Percentiles rank a stretch among this genome's conserved stretches.
Conservation (phyloP, 2,329 filamentous ascomycete species). For the Cladosporium colombiae region DNA sequence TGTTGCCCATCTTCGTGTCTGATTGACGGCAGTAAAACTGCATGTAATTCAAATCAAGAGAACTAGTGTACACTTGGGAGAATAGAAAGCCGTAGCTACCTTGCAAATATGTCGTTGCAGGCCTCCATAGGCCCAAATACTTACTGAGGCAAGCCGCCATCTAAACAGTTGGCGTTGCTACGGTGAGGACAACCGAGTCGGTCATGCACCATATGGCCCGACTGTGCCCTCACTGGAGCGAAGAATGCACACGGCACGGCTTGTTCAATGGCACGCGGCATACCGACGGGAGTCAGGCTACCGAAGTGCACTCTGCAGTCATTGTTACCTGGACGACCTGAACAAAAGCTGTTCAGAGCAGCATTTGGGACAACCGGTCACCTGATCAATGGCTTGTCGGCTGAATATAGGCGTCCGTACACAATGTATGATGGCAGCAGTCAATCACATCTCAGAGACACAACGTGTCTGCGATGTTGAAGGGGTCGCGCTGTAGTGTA, state of each 20-base stretch:
- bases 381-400: not conserved
- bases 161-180: slow-evolving; percentile 16
- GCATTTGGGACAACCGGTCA: not conserved
- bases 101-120: not conserved
- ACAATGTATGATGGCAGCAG: not conserved
- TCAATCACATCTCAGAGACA: not conserved
- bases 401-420: not conserved
- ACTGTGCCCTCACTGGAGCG: not conserved
- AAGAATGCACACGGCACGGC: slow-evolving; percentile 6
- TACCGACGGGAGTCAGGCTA: not conserved
- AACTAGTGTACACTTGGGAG: not conserved
- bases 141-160: not conserved
- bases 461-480: not conserved
- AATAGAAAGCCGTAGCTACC: not conserved
- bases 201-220: not conserved
- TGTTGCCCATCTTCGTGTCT: not conserved
- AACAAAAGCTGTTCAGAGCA: not conserved
- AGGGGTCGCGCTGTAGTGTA: not conserved
- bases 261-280: not conserved
- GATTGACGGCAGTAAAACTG: not conserved
- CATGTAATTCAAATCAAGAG: not conserved
- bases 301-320: not conserved
- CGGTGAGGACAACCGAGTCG: slow-evolving; percentile 2
- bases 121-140: not conserved
- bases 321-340: not conserved